Evolutionary conservation across 2,329 filamentous ascomycete genomes (phyloP), one percentile per base, ranked within the genome.

Genomic region (Pseudogymnoascus sp.): DNA sequence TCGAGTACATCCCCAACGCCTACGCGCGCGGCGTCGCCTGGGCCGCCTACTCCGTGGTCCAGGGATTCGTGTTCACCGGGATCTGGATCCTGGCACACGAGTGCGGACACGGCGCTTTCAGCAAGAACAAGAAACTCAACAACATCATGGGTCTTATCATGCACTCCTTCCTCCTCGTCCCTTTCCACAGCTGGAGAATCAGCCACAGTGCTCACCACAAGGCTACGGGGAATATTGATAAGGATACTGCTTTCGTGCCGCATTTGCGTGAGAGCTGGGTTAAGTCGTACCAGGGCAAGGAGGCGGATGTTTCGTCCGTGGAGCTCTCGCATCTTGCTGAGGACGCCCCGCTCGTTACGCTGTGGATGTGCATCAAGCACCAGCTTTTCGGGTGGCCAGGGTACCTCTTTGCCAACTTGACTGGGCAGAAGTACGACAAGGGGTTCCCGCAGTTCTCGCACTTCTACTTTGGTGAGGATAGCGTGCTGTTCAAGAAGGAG

Each of bases 31-130:
- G 75, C 64, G 69, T 76, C 10, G 79, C 81, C 65, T 89, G 85
- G 84, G 75, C 77, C 31, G 73, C 76, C 48, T 90, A 90, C 73
- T 82, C 84, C 67, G 87, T 85, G 73, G 70, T 83, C 54, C 85
- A 89, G 75, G 87, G 87, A 61, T 81, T 87, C 28, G 77, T 88
- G 69, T 84, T 85, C 73, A 89, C 85, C 2, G 87, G 87, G 3
- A 76, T 90, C 69, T 90, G 87, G 88, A 86, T 88, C 68, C 77
- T 90, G 43, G 87, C 84, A 14, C 88, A 90, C 73, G 88, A 90
- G 74, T 87, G 84, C 73, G 88, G 88, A 62, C 88, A 90, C 73
- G 83, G 84, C 16, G 85, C 86, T 60, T 87, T 90, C 73, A 87
- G 84, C n/a, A 74, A 77, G 21, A 79, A 83, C 73, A 77, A 77